phyloP scores from a whole-genome alignment of 768 basidiomycete species.

The Suillus paluster region DNA sequence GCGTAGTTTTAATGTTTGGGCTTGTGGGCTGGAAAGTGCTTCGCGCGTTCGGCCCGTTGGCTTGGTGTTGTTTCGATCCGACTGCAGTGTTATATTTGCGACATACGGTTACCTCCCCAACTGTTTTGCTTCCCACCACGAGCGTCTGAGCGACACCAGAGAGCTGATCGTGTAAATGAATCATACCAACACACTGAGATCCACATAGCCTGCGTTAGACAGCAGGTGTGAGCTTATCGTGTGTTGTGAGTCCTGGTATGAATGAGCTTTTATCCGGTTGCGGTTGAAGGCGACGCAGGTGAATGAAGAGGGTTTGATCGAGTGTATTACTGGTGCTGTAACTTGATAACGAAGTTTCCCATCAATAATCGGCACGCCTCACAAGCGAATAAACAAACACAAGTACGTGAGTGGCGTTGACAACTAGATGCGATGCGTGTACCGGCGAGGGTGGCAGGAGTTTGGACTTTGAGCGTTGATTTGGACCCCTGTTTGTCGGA shows the following conservation, averaged over 20 bases:
- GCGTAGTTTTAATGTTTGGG: constrained; percentile 2
- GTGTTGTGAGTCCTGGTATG: not conserved
- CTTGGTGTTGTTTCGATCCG: no score
- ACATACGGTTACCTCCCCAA: no score
- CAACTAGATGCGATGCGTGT: not conserved
- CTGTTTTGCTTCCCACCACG: no score
- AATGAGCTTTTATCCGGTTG: not conserved
- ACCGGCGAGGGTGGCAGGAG: not conserved
- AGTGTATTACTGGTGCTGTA: not conserved
- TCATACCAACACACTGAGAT: no score
- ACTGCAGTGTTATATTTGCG: no score
- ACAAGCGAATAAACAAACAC: not conserved
- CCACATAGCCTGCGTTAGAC: no score
- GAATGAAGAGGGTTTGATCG: not conserved
- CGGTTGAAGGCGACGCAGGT: not conserved
- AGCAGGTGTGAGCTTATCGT: not conserved
- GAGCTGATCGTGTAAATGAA: no score
- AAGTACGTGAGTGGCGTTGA: not conserved
- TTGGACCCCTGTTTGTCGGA: not conserved
- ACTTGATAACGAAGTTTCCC: not conserved
- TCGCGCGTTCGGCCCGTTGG: not conserved
- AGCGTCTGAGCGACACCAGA: no score
- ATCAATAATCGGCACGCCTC: not conserved
- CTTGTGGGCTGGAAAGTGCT: not conserved
- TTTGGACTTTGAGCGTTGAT: not conserved